These are phyloP conservation scores for Glycine latifolia DNA, from an alignment of 306 rosid genomes.

Conservation along the genomic window DNA sequence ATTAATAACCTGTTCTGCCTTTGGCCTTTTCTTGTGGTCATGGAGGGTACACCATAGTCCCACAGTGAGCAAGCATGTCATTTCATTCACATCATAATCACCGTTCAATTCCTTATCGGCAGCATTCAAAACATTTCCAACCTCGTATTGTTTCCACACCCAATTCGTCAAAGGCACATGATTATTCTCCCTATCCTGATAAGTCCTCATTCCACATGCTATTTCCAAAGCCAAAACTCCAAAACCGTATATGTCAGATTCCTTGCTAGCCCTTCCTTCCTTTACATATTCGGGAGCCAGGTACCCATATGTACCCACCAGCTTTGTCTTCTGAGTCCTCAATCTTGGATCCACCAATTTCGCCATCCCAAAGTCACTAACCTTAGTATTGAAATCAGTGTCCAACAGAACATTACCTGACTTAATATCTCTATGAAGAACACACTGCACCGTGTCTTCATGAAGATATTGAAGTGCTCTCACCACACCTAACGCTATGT, in stretches of 20 bases:
- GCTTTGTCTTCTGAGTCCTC: slow-evolving; percentile 45
- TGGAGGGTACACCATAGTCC: slow-evolving; percentile 38
- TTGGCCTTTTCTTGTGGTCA: slow-evolving; percentile 45
- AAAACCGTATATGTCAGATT: slow-evolving; percentile 56
- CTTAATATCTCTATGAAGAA: slow-evolving; percentile 62
- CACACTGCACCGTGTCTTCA: slow-evolving; percentile 56
- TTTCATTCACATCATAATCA: slow-evolving; percentile 35
- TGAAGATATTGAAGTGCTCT: slow-evolving; percentile 50
- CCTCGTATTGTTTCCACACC: slow-evolving; percentile 43
- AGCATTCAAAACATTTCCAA: slow-evolving; percentile 39
- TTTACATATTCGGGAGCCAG: slow-evolving; percentile 53
- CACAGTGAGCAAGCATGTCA: slow-evolving; percentile 42
- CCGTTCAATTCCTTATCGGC: slow-evolving; percentile 44
- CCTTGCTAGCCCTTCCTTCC: slow-evolving; percentile 31
- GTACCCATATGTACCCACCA: slow-evolving; percentile 57
- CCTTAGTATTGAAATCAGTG: slow-evolving; percentile 54
- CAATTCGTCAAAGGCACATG: slow-evolving; percentile 35
- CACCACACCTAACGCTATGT: slow-evolving; percentile 49
- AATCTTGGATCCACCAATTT: slow-evolving; percentile 52
- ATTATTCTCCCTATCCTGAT: slow-evolving; percentile 31
- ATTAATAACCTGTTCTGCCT: slow-evolving; percentile 51
- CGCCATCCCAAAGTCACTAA: slow-evolving; percentile 63
- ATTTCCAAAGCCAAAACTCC: slow-evolving; percentile 67
- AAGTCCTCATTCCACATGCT: slow-evolving; percentile 58
- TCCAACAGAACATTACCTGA: slow-evolving; percentile 58